Conservation (phyloP, 2,329 filamentous ascomycete genomes). For the Verticillium dahliae region DNA sequence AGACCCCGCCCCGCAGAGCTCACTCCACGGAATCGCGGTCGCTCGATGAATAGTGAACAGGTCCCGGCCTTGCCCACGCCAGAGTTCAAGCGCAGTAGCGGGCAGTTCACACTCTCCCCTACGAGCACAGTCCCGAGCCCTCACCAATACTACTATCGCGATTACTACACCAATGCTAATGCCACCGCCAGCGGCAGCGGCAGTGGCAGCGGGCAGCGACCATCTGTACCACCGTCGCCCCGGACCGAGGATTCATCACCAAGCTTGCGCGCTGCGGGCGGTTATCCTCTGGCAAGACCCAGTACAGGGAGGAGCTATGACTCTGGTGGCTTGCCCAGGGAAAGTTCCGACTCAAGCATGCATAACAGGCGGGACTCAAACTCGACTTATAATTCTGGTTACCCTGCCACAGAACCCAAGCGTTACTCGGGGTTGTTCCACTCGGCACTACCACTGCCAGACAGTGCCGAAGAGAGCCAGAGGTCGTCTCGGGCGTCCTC, state of each 20-base stretch:
- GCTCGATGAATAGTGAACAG: slow-evolving; percentile 56
- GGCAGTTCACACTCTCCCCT: slow-evolving; percentile 58
- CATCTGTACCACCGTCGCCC: slow-evolving; percentile 33
- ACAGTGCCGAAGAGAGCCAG: slow-evolving; percentile 49
- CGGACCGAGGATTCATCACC: slow-evolving; percentile 46
- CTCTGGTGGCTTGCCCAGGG: slow-evolving; percentile 40
- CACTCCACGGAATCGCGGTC: slow-evolving; percentile 45
- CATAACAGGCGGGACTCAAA: slow-evolving; percentile 46
- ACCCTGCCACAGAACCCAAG: slow-evolving; percentile 34
- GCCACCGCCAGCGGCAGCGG: slow-evolving; percentile 9
- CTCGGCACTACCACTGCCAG: slow-evolving; percentile 76
- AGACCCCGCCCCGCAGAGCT: slow-evolving; percentile 42
- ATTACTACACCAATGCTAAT: slow-evolving; percentile 40
- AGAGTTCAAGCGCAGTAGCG: slow-evolving; percentile 60
- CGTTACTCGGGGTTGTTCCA: slow-evolving; percentile 76
- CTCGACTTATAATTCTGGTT: slow-evolving; percentile 45
- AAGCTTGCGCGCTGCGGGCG: slow-evolving; percentile 30
- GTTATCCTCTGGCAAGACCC: slow-evolving; percentile 37
- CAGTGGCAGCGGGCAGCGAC: slow-evolving; percentile 15
- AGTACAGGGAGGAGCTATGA: slow-evolving; percentile 56
- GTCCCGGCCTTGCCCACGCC: slow-evolving; percentile 58
- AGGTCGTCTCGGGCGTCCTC: slow-evolving; percentile 54
- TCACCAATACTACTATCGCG: slow-evolving; percentile 50
- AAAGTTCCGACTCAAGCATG: slow-evolving; percentile 43
- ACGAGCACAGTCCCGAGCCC: slow-evolving; percentile 41